Percentiles rank a stretch among this genome's conserved stretches.
These are phyloP conservation scores for Stephania cephalantha DNA, from an alignment of 164 flowering plant species.

Conservation along the genomic window DNA sequence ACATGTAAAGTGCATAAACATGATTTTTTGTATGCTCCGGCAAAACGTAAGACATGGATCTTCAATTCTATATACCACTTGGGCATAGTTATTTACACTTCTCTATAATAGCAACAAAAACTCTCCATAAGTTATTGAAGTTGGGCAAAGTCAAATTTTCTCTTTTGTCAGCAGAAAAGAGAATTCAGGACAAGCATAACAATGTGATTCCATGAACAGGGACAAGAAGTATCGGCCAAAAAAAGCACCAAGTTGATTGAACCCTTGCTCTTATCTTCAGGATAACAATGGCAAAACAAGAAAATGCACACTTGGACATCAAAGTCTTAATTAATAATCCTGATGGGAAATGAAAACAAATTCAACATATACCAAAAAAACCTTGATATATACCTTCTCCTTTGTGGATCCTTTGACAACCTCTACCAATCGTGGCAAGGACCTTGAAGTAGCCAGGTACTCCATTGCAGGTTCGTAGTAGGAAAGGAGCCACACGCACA, in stretches of 20 bases:
- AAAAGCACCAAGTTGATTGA: neutral
- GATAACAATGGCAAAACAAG: neutral
- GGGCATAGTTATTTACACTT: too few species aligned
- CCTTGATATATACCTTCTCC: slow-evolving; percentile 60
- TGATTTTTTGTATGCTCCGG: too few species aligned
- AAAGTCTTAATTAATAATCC: neutral
- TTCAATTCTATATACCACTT: too few species aligned
- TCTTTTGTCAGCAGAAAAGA: neutral
- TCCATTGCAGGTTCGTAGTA: slow-evolving; percentile 90
- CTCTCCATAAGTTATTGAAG: too few species aligned
- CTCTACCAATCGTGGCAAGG: slow-evolving; percentile 68
- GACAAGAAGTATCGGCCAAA: neutral
- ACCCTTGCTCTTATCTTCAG: neutral
- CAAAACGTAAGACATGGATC: too few species aligned
- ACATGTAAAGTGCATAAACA: too few species aligned
- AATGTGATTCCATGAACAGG: neutral
- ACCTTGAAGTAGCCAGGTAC: slow-evolving; percentile 73
- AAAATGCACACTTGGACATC: slow-evolving; percentile 4
- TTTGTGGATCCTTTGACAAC: slow-evolving; percentile 91
- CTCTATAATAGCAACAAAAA: too few species aligned
- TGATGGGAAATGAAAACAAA: neutral
- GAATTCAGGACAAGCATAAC: neutral
- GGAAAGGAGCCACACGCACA: slow-evolving; percentile 93
- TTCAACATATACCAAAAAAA: neutral
- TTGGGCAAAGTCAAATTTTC: too few species aligned